Evolutionary conservation across 306 rosid species (phyloP), one percentile per base, ranked within the genome.

Genomic region (Pterocarpus macrocarpus): DNA sequence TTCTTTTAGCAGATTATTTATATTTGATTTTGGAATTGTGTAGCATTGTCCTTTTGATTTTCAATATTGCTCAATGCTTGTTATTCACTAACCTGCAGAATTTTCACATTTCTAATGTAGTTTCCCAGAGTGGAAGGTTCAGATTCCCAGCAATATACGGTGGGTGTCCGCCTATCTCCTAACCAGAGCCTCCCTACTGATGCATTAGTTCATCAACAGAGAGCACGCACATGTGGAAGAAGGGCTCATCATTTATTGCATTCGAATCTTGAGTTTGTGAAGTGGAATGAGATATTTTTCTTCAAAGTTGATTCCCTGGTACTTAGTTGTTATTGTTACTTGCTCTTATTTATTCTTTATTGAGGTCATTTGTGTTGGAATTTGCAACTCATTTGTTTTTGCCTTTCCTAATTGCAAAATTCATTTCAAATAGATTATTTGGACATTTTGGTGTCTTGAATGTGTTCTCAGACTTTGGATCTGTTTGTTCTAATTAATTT

Each of bases 251-350:
- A 82, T 61, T 70, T 80, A 55, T 62, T 79, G 72, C 85, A 90
- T 77, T 73, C 93, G 2, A 90, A 95, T 83, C 75, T 89, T 77
- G 90, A 91, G 59, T 83, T 88, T 63, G 94, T 95, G 90, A 59
- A 83, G 75, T 95, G 99, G 99, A 93, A 95, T 82, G 99, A 95
- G 85, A 87, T 93, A 63, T 95, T 93, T 86, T 93, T 90, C 90
- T 95, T 95, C 88, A 95, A 89, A 95, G 94, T 93, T 74, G 98
- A 91, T 83, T 77, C 93, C 41, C 89, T 89, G 83, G 99, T 95
- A 89, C 44, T 88, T 85, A 63, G 70, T 79, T 74, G 61, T 43
- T 64, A 56, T 80, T 61, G 15, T 71, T 72, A 22, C 64, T 34
- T 61, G 17, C 66, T 43, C 78, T 73, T 63, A 43, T 62, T 63